Evolutionary conservation across 352 stramenopile species (phyloP).

Genomic region (Phytopythium litorale): DNA sequence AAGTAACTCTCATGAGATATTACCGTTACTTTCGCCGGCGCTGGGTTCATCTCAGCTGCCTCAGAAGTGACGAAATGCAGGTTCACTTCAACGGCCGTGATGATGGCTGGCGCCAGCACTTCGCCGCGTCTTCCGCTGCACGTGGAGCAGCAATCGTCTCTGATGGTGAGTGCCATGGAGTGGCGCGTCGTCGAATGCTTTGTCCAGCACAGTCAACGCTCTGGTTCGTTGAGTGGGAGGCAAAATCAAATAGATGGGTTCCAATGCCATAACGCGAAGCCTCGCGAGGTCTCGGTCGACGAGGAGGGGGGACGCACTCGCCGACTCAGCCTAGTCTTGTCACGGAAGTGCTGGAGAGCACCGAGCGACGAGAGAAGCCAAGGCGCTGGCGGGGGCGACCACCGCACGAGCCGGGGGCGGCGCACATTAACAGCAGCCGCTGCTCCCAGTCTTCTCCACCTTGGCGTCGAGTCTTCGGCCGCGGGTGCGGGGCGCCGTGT

Average conservation of each 20-base stretch:
- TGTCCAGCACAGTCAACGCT: background rate
- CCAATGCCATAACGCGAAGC: background rate
- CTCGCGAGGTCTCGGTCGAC: background rate
- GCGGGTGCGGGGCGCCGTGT: constrained; percentile 73
- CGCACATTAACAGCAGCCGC: constrained; percentile 46
- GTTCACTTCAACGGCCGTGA: too few relatives aligned
- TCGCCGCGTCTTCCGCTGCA: too few relatives aligned
- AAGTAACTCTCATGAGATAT: background rate
- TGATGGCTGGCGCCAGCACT: too few relatives aligned
- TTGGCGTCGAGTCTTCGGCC: constrained; percentile 59
- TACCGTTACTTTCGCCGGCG: too few relatives aligned
- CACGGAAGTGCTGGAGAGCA: background rate
- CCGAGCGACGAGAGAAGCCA: background rate
- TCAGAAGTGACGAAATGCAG: too few relatives aligned
- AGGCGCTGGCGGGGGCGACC: background rate
- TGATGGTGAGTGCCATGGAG: too few relatives aligned
- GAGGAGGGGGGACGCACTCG: background rate
- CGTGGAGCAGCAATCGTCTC: too few relatives aligned
- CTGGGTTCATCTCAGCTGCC: too few relatives aligned
- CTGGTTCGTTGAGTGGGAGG: background rate
- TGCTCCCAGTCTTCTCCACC: constrained; percentile 44
- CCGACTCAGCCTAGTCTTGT: background rate
- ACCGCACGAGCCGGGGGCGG: background rate
- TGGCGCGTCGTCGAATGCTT: background rate
- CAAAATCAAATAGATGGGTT: constrained; percentile 4